These are phyloP conservation scores for Hypoxylon lenormandii DNA, from an alignment of 495 filamentous ascomycete genomes.

Conservation along the genomic window DNA sequence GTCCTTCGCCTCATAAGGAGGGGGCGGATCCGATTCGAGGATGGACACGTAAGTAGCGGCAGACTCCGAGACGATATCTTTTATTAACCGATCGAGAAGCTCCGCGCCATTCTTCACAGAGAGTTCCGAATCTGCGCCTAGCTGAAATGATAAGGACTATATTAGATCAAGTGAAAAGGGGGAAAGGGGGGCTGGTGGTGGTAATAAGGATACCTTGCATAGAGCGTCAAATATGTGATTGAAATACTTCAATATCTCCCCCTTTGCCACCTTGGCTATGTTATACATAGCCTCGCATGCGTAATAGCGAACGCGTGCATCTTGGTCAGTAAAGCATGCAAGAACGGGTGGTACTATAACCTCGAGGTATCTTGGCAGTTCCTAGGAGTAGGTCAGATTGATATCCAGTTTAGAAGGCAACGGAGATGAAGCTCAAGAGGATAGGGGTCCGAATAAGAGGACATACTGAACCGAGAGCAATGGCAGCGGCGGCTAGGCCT, in stretches of 20 bases:
- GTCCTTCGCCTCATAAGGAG: slow-evolving; percentile 61
- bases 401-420: not conserved
- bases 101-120: slow-evolving; percentile 99
- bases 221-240: slow-evolving; percentile 98
- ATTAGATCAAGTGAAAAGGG: slow-evolving; percentile 12
- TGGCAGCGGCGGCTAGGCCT: slow-evolving; percentile 93
- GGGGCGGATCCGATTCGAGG: slow-evolving; percentile 69
- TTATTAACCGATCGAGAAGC: slow-evolving; percentile 92
- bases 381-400: slow-evolving; percentile 59
- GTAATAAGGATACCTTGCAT: slow-evolving; percentile 77
- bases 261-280: slow-evolving; percentile 98
- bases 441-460: not conserved
- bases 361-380: slow-evolving; percentile 89
- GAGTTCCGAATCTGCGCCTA: slow-evolving; percentile 93
- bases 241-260: slow-evolving; percentile 94
- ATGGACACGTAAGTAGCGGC: slow-evolving; percentile 95
- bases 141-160: slow-evolving; percentile 60
- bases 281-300: slow-evolving; percentile 99
- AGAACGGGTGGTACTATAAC: slow-evolving; percentile 96
- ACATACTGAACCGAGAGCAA: slow-evolving; percentile 89
- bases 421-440: not conserved
- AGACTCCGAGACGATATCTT: slow-evolving; percentile 97
- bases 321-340: slow-evolving; percentile 98
- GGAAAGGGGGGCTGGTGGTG: not conserved
- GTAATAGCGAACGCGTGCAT: slow-evolving; percentile 97